A percentile compares a stretch with the other conserved stretches of the same genome.
These are phyloP conservation scores for Quercus cerris DNA, from an alignment of 306 rosid genomes.

Conservation along the genomic window DNA sequence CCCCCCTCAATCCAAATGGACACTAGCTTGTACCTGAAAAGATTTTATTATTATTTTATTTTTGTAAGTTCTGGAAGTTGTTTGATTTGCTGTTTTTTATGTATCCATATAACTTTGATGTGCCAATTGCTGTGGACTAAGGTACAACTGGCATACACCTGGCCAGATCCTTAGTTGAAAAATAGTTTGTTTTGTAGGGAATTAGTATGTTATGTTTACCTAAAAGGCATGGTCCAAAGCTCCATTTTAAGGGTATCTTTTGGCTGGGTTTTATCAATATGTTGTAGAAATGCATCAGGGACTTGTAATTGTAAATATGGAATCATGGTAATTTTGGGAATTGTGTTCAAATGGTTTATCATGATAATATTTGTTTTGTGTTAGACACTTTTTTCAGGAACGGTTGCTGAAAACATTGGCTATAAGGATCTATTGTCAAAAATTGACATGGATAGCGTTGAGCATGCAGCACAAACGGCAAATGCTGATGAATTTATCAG, in stretches of 20 bases:
- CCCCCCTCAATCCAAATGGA: too few relatives aligned
- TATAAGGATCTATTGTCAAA: slow-evolving; percentile 64
- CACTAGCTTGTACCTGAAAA: not conserved
- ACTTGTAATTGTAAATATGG: not conserved
- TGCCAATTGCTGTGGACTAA: not conserved
- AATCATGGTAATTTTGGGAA: not conserved
- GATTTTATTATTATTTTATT: not conserved
- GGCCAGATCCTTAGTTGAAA: not conserved
- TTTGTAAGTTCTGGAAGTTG: slow-evolving; percentile 1
- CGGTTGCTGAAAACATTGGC: slow-evolving; percentile 90
- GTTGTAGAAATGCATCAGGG: not conserved
- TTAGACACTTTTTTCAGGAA: slow-evolving; percentile 85
- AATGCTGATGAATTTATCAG: slow-evolving; percentile 80
- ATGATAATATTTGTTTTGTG: slow-evolving; percentile 6
- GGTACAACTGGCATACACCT: slow-evolving; percentile 1
- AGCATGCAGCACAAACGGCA: slow-evolving; percentile 68
- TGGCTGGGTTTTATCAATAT: not conserved
- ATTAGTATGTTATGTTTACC: not conserved
- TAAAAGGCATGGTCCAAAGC: not conserved
- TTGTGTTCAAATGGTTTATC: slow-evolving; percentile 1
- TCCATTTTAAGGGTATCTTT: not conserved
- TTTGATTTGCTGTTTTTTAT: slow-evolving; percentile 7
- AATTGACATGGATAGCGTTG: slow-evolving; percentile 72
- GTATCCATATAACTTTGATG: not conserved
- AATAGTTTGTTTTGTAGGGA: not conserved